phyloP scores from a whole-genome alignment of 2,329 filamentous ascomycete species.

The Aspergillus fumigatiaffinis region DNA sequence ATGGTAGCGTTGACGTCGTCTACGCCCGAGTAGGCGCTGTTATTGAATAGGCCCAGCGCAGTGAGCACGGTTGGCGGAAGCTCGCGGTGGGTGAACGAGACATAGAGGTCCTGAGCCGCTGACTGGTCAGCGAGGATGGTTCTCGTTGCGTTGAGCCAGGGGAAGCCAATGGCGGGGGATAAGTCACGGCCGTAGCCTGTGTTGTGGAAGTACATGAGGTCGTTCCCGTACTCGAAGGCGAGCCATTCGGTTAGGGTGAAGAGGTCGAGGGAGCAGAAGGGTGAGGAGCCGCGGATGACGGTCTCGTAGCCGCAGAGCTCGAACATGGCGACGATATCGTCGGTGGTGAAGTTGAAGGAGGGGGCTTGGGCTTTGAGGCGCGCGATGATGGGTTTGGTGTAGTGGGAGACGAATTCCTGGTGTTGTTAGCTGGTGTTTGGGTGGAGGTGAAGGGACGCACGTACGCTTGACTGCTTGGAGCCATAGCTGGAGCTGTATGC shows the following conservation, averaged over 20 bases:
- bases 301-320: slow-evolving; percentile 64
- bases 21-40: slow-evolving; percentile 53
- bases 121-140: slow-evolving; percentile 44
- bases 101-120: slow-evolving; percentile 56
- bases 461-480: slow-evolving; percentile 49
- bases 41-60: slow-evolving; percentile 67
- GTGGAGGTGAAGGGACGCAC: slow-evolving; percentile 42
- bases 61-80: slow-evolving; percentile 64
- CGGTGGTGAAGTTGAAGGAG: slow-evolving; percentile 59
- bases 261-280: slow-evolving; percentile 57
- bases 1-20: slow-evolving; percentile 60
- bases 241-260: slow-evolving; percentile 63
- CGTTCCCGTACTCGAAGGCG: slow-evolving; percentile 62
- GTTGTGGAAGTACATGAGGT: slow-evolving; percentile 63
- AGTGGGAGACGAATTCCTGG: slow-evolving; percentile 30
- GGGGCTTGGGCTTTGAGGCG: slow-evolving; percentile 53
- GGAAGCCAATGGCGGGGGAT: slow-evolving; percentile 58
- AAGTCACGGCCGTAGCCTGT: slow-evolving; percentile 59
- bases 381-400: slow-evolving; percentile 58
- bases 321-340: slow-evolving; percentile 64
- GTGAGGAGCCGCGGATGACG: slow-evolving; percentile 59
- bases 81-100: slow-evolving; percentile 67
- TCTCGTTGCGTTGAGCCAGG: slow-evolving; percentile 63
- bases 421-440: background rate
- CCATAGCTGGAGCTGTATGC: slow-evolving; percentile 58